These are phyloP conservation scores for Backusella parvicylindrica DNA, from an alignment of 192 early-diverging fungal genomes.

Conservation along the genomic window DNA sequence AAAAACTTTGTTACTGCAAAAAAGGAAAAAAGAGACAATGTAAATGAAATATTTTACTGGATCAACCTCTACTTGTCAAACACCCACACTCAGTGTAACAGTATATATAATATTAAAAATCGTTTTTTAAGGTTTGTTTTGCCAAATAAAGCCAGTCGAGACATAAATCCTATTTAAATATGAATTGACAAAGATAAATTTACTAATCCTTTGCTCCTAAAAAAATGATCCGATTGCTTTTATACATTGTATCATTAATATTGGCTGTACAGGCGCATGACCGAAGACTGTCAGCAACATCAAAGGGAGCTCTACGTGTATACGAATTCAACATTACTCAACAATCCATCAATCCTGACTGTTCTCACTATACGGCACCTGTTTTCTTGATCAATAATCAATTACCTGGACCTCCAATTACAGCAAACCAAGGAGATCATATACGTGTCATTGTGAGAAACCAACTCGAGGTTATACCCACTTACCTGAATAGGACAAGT, in stretches of 20 bases:
- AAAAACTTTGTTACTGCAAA: background rate
- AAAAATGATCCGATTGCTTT: conserved; percentile 8
- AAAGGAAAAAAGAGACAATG: background rate
- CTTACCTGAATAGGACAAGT: conserved; percentile 26
- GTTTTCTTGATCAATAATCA: conserved; percentile 25
- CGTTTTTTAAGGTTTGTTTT: background rate
- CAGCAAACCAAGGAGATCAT: conserved; percentile 48
- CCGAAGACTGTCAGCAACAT: background rate
- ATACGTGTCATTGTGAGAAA: conserved; percentile 46
- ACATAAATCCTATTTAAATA: background rate
- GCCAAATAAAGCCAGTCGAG: background rate
- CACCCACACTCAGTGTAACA: background rate
- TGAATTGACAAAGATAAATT: background rate
- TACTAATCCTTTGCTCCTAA: background rate
- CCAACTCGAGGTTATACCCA: background rate
- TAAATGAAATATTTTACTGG: background rate
- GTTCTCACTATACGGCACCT: conserved; percentile 9
- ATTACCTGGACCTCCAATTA: conserved; percentile 44
- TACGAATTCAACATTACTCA: conserved; percentile 31
- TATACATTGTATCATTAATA: background rate
- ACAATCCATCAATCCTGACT: conserved; percentile 15
- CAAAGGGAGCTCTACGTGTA: background rate
- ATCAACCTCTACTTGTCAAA: background rate
- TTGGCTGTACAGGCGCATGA: background rate
- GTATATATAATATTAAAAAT: background rate